Evolutionary conservation across 179 eudicot genomes (phyloP).

Genomic region (Corrigiola litoralis): DNA sequence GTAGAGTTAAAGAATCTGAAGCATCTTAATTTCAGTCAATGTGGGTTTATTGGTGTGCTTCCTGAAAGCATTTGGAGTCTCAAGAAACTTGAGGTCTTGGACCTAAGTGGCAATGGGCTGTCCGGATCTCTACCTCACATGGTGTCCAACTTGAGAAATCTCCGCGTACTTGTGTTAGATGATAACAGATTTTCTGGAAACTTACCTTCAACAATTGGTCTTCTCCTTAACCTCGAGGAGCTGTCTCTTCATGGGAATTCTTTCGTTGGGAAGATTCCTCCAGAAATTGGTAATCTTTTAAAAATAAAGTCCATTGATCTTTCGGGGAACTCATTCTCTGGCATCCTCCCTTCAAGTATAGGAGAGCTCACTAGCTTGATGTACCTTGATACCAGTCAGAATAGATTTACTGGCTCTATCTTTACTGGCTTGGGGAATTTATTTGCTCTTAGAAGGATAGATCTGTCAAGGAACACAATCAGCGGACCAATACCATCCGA

Average conservation of each 20-base stretch:
- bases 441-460: conserved; percentile 44
- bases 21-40: conserved; percentile 69
- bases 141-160: conserved; percentile 41
- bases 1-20: conserved; percentile 48
- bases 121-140: conserved; percentile 46
- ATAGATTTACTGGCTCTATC: conserved; percentile 54
- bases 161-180: conserved; percentile 67
- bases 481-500: conserved; percentile 54
- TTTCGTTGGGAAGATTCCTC: conserved; percentile 66
- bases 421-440: conserved; percentile 53
- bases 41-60: conserved; percentile 54
- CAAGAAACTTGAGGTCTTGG: conserved; percentile 54
- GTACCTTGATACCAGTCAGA: conserved; percentile 55
- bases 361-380: conserved; percentile 46
- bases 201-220: conserved; percentile 68
- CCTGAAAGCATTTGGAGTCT: conserved; percentile 52
- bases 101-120: conserved; percentile 58
- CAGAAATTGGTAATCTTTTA: conserved; percentile 53
- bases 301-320: conserved; percentile 67
- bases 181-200: conserved; percentile 59
- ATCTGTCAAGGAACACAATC: conserved; percentile 58
- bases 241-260: conserved; percentile 57
- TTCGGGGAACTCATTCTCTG: conserved; percentile 57
- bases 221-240: conserved; percentile 52
- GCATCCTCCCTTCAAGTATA: conserved; percentile 58